Percentiles rank a stretch among this genome's conserved stretches.
Conservation (phyloP, 2,329 filamentous ascomycete species). For the Fusarium brachygibbosum region DNA sequence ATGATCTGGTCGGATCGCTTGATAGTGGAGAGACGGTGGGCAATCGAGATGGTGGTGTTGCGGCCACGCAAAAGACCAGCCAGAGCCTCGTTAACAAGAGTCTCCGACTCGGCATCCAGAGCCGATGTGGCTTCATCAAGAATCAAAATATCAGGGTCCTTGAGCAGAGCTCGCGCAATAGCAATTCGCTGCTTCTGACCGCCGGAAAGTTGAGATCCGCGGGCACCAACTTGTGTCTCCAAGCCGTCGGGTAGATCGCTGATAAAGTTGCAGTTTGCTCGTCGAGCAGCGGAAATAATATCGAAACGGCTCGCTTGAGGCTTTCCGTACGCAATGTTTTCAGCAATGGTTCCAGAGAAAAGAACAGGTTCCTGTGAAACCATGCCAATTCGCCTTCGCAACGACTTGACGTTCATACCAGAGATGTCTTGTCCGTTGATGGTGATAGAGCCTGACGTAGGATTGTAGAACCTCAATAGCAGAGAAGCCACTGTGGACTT, state of each 20-base stretch:
- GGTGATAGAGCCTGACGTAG: conserved; percentile 79
- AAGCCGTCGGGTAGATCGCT: conserved; percentile 95
- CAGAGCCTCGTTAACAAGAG: conserved; percentile 92
- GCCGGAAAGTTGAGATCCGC: conserved; percentile 93
- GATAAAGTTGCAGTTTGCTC: conserved; percentile 97
- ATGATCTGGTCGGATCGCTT: conserved; percentile 96
- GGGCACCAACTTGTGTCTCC: conserved; percentile 91
- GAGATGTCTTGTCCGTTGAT: conserved; percentile 89
- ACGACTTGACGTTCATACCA: conserved; percentile 91
- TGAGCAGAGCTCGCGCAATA: conserved; percentile 93
- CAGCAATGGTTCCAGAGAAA: conserved; percentile 85
- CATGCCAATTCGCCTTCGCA: conserved; percentile 92
- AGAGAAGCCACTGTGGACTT: conserved; percentile 97
- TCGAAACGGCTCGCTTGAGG: conserved; percentile 82
- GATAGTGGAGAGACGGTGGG: conserved; percentile 94
- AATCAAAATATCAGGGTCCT: conserved; percentile 96
- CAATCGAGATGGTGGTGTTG: conserved; percentile 98
- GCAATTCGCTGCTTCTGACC: conserved; percentile 98
- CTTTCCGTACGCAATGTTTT: conserved; percentile 92
- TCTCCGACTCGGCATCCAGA: conserved; percentile 96
- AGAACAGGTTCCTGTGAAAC: conserved; percentile 96
- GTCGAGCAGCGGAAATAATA: conserved; percentile 86
- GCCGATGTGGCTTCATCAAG: conserved; percentile 97
- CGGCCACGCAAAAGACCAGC: conserved; percentile 83
- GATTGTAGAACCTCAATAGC: conserved; percentile 90